Base-by-base conservation (phyloP, 306 rosid species). In the Acacia confusa region DNA sequence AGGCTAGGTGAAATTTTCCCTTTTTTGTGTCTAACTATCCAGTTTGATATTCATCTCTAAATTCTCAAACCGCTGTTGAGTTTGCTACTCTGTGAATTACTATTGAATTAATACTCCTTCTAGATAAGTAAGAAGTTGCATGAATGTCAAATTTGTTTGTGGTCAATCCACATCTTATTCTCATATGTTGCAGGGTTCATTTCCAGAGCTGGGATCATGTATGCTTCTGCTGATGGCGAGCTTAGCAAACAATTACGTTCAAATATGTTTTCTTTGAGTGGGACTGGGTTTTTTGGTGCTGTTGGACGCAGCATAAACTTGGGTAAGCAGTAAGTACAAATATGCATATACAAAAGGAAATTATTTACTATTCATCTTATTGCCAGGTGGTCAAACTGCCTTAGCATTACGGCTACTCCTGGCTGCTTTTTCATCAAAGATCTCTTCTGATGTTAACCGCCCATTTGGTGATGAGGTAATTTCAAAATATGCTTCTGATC, bases 181-280 rank as follows among this genome's bases (percentile, higher is more conserved):
- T 79, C 84, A 84, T 82, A 83, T 89, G 84, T 76, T 84, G 87
- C 94, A 95, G 97, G 84, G 83, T 85, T 87, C 72, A 66, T 86
- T 89, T 93, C 89, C 96, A 93, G 98, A 92, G 98, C 98, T 82
- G 99, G 98, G 87, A 93, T 92, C 78, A 93, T 95, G 99, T 90
- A 92, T 78, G 86, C 85, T 44, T 78, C 88, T 65, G 85, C 80
- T 14, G 72, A 89, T 72, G 89, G 75, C 32, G 90, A 89, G 87
- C 70, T 72, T 71, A 90, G 83, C 72, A 86, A 91, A 76, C 89
- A 84, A 52, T 61, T 95, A 66, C 67, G 83, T 76, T 93, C 98
- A 4, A 93, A 88, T 72, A 88, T 95, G 98, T 92, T 95, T 77
- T 89, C 97, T 68, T 77, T 95, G 87, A 95, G 87, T 13, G 99